Base-by-base conservation (phyloP, 2,329 filamentous ascomycete genomes). In the Endothia cerciana region DNA sequence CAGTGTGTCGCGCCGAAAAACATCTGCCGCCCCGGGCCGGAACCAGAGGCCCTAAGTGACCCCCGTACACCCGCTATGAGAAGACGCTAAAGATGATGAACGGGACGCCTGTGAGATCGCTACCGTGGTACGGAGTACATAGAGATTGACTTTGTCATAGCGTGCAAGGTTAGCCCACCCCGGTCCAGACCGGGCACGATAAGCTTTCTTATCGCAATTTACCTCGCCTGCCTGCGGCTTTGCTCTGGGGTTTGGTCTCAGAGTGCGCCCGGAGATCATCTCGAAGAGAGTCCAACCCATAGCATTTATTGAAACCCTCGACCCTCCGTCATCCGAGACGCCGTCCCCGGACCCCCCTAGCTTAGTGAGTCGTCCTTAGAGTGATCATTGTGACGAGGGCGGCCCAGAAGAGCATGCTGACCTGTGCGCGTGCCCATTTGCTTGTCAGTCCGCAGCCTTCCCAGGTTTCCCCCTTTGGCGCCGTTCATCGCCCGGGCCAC, bases 141-240 rank as follows among this genome's bases (percentile, higher is more conserved):
- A 5, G 22, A 49, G 41, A 19, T 4, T 6, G 41, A 25, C 45
- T 15, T 49, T 28, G 22, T 49, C 45, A 49, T 49, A 49, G 45
- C 45, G 45, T 56, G 33, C 51, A 30, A 28, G 28, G 17, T 56
- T 38, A 36, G 30, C 53, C 17, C 15, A 22, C 30, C 28, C 33
- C 53, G n/a, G 55, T 40, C 55, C 33, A 19, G 17, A 22, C 33
- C 8, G 13, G 22, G n/a, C 57, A 19, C 57, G 57, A 59, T 59
- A 59, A 59, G 57, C 13, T 28, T n/a, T 19, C 57, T 59, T 59
- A 59, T 59, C 57, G 40, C 57, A 59, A 43, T 59, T 59, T 45
- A 59, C 57, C 22, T 59, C 40, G 57, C 57, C 57, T 41, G 57
- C 57, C 38, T 22, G 57, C 25, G 40, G 38, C n/a, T 28, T n/a